Conservation (phyloP, 2,329 filamentous ascomycete species). For the Pseudocercospora pini-densiflorae region DNA sequence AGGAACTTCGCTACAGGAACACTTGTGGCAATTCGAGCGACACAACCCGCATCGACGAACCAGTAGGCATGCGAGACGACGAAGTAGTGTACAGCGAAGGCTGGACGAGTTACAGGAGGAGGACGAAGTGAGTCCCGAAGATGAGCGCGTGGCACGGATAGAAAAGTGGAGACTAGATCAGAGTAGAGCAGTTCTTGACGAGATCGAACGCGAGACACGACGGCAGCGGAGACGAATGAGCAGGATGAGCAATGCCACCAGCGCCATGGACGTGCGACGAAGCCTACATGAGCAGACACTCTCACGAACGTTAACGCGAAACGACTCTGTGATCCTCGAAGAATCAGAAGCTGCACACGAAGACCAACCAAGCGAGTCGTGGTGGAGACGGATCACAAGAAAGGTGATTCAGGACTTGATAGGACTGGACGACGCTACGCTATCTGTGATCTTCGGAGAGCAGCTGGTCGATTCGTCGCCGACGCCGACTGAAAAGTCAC, state of each 20-base stretch:
- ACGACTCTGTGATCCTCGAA: slow-evolving; percentile 33
- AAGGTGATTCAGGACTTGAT: slow-evolving; percentile 88
- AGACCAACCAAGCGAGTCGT: slow-evolving; percentile 60
- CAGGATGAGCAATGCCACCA: slow-evolving; percentile 50
- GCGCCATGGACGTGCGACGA: slow-evolving; percentile 16
- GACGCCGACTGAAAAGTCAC: slow-evolving; percentile 40
- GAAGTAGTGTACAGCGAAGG: slow-evolving; percentile 62
- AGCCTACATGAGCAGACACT: slow-evolving; percentile 25
- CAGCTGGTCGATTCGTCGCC: slow-evolving; percentile 57
- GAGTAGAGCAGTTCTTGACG: slow-evolving; percentile 80
- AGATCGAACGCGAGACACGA: slow-evolving; percentile 85
- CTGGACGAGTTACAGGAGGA: slow-evolving; percentile 60
- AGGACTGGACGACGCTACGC: slow-evolving; percentile 82
- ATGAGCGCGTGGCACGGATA: slow-evolving; percentile 80
- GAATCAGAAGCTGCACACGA: slow-evolving; percentile 25
- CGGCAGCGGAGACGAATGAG: slow-evolving; percentile 65
- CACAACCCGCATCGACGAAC: slow-evolving; percentile 73
- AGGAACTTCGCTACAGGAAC: slow-evolving; percentile 69
- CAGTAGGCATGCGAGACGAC: slow-evolving; percentile 55
- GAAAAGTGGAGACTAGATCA: slow-evolving; percentile 93
- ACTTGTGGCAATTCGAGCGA: slow-evolving; percentile 86
- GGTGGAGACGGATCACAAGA: slow-evolving; percentile 81
- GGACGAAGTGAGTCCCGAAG: slow-evolving; percentile 59
- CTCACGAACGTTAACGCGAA: slow-evolving; percentile 24
- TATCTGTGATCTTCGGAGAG: slow-evolving; percentile 88